Percentiles rank a stretch among this genome's conserved stretches.
Conservation (phyloP, 108 stramenopile genomes). For the Stephanodiscus triporus region DNA sequence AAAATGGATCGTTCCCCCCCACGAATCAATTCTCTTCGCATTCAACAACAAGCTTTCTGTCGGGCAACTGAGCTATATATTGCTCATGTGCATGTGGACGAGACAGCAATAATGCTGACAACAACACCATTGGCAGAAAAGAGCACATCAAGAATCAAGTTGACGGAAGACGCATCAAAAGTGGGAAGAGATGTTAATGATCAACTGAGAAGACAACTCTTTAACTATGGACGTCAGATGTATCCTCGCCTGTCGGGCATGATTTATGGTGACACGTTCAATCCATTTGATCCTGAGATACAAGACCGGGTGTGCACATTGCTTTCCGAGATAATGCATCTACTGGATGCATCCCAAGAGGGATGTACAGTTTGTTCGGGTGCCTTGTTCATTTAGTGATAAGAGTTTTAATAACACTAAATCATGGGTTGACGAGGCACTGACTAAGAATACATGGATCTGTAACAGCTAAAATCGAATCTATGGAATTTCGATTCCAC, state of each 20-base stretch:
- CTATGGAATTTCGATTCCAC: too few relatives aligned
- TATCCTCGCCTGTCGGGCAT: not conserved
- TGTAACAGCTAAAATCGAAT: too few relatives aligned
- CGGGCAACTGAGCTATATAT: too few relatives aligned
- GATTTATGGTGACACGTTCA: not conserved
- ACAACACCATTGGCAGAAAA: too few relatives aligned
- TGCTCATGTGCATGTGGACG: too few relatives aligned
- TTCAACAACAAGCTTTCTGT: not conserved
- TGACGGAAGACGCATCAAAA: not conserved
- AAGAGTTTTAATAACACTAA: not conserved
- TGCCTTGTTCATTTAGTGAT: not conserved
- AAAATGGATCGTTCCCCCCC: not conserved
- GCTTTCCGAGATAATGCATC: not conserved
- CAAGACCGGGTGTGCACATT: not conserved
- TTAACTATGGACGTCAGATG: too few relatives aligned
- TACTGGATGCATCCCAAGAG: not conserved
- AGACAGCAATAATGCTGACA: too few relatives aligned
- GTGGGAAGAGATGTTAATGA: not conserved
- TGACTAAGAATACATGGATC: not conserved
- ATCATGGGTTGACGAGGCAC: slow-evolving; percentile 4
- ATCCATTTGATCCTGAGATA: not conserved
- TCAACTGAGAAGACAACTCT: too few relatives aligned
- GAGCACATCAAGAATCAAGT: not conserved
- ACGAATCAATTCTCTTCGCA: not conserved
- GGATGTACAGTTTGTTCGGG: slow-evolving; percentile 2